Conservation (phyloP, 495 filamentous ascomycete genomes). For the Annulohypoxylon maeteangense region DNA sequence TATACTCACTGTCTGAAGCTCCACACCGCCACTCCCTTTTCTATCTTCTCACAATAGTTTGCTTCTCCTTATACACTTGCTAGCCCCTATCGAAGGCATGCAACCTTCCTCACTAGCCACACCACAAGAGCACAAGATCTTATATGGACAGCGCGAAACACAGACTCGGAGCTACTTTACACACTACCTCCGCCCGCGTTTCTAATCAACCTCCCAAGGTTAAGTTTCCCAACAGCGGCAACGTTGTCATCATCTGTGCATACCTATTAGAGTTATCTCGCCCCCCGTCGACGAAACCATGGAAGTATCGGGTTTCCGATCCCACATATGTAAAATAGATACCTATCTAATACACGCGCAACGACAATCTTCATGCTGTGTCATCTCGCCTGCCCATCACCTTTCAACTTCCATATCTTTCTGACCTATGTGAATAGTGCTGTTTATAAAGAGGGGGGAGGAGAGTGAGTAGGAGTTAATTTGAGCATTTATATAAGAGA, state of each 20-base stretch:
- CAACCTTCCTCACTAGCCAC: background rate
- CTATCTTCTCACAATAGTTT: background rate
- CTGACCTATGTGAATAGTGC: background rate
- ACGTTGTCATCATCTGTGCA: background rate
- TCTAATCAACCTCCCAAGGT: background rate
- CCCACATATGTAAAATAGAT: background rate
- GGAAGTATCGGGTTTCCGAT: background rate
- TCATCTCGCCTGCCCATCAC: background rate
- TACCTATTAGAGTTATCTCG: constrained; percentile 1
- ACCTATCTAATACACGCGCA: background rate
- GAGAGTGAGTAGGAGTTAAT: too few relatives aligned
- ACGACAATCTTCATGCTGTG: background rate
- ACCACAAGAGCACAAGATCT: background rate
- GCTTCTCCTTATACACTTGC: constrained; percentile 4
- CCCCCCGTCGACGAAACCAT: background rate
- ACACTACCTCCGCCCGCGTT: background rate
- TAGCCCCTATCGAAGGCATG: background rate
- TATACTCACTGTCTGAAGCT: background rate
- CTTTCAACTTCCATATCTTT: background rate
- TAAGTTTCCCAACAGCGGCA: constrained; percentile 3
- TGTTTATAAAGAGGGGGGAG: background rate
- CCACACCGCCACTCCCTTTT: background rate
- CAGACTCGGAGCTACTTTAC: background rate
- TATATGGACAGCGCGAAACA: background rate
- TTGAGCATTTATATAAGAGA: background rate